Evolutionary conservation across 1,284 basidiomycete genomes (phyloP).

Genomic region (Pterulicium gracile): DNA sequence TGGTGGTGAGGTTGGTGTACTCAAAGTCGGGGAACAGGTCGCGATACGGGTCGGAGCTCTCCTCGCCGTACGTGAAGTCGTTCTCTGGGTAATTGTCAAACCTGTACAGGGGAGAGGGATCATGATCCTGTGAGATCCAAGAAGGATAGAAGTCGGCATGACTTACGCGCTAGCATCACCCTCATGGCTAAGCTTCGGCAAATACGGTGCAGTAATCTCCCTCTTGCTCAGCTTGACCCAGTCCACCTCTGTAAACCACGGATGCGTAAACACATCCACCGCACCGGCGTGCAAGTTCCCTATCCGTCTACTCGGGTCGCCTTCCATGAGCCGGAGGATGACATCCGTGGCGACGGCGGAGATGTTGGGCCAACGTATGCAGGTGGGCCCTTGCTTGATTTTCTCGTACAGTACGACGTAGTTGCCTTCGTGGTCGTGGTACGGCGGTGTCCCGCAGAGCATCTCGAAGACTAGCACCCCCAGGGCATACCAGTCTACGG

Average conservation of each 20-base stretch:
- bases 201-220: conserved; percentile 94
- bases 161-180: conserved; percentile 89
- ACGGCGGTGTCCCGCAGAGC: conserved; percentile 80
- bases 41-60: conserved; percentile 45
- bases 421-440: conserved; percentile 56
- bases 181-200: conserved; percentile 78
- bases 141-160: background rate
- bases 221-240: conserved; percentile 80
- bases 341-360: conserved; percentile 79
- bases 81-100: conserved; percentile 73
- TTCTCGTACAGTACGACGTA: conserved; percentile 69
- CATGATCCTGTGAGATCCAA: conserved; percentile 7
- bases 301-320: conserved; percentile 84
- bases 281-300: conserved; percentile 92
- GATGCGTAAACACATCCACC: conserved; percentile 89
- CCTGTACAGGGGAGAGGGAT: conserved; percentile 29
- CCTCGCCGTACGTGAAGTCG: conserved; percentile 50
- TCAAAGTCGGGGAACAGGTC: conserved; percentile 58
- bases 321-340: conserved; percentile 83
- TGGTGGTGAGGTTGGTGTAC: conserved; percentile 27
- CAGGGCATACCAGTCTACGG: conserved; percentile 97
- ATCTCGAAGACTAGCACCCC: conserved; percentile 97
- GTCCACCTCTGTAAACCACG: conserved; percentile 97
- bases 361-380: conserved; percentile 82
- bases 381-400: conserved; percentile 65